Evolutionary conservation across 331 rosid species (phyloP).

Genomic region (Quercus tomentella): DNA sequence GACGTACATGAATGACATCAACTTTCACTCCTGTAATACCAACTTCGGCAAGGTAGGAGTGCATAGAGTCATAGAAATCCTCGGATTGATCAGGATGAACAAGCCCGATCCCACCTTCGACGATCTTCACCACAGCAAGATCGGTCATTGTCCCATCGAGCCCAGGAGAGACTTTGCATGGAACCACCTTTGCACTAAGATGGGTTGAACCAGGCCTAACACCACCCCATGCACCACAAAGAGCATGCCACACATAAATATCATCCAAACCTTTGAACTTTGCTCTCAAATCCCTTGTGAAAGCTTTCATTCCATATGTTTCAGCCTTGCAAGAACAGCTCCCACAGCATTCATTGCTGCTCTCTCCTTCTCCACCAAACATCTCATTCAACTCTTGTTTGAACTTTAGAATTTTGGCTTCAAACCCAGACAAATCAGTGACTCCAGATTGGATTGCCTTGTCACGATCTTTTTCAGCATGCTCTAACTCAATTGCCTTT

Average conservation of each 20-base stretch:
- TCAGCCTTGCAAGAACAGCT: constrained; percentile 13
- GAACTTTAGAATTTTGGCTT: constrained; percentile 41
- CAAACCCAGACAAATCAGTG: constrained; percentile 24
- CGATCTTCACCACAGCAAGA: constrained; percentile 65
- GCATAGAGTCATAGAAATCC: constrained; percentile 70
- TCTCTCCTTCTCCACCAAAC: constrained; percentile 32
- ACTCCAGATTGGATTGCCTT: constrained; percentile 30
- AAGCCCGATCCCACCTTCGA: constrained; percentile 67
- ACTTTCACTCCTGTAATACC: constrained; percentile 87
- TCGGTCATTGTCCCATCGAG: constrained; percentile 74
- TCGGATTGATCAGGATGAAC: constrained; percentile 75
- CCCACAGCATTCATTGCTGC: constrained; percentile 4
- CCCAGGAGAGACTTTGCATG: constrained; percentile 66
- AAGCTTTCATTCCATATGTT: constrained; percentile 66
- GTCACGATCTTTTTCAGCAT: constrained; percentile 31
- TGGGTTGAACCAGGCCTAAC: constrained; percentile 75
- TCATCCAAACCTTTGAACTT: constrained; percentile 71
- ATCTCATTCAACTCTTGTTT: constrained; percentile 50
- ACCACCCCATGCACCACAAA: constrained; percentile 92
- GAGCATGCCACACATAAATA: constrained; percentile 84
- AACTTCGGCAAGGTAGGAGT: constrained; percentile 59
- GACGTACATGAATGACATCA: constrained; percentile 74
- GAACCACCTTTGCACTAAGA: constrained; percentile 36
- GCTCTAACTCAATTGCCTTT: constrained; percentile 59
- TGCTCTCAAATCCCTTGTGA: constrained; percentile 62